A percentile compares a stretch with the other conserved stretches of the same genome.
Evolutionary conservation across 2,329 filamentous ascomycete genomes (phyloP).

Genomic region (Seiridium unicorne): DNA sequence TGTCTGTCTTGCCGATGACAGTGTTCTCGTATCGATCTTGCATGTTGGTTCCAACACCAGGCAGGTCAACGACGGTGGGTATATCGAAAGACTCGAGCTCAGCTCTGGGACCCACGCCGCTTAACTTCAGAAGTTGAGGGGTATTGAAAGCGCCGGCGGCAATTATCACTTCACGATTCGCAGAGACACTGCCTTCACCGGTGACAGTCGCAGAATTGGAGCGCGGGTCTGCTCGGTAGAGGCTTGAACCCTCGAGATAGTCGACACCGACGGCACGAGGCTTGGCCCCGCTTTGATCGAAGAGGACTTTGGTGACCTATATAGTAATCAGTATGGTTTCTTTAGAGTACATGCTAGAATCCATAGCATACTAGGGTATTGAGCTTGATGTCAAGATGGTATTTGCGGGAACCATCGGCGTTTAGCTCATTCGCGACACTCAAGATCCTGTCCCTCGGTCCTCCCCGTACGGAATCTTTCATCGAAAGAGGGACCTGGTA

Average conservation of each 20-base stretch:
- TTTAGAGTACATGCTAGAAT: neutral
- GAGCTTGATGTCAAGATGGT: constrained; percentile 39
- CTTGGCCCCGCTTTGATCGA: constrained; percentile 10
- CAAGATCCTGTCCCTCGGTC: constrained; percentile 48
- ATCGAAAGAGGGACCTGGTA: constrained; percentile 51
- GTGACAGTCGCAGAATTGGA: neutral
- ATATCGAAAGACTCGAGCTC: constrained; percentile 23
- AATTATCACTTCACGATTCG: constrained; percentile 27
- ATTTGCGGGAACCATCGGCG: constrained; percentile 29
- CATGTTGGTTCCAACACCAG: constrained; percentile 31
- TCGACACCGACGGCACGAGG: constrained; percentile 18
- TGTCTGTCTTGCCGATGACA: constrained; percentile 13
- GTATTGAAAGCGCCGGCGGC: constrained; percentile 28
- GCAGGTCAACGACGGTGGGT: constrained; percentile 24
- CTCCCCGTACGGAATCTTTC: constrained; percentile 37
- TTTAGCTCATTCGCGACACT: constrained; percentile 36
- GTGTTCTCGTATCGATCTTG: constrained; percentile 22
- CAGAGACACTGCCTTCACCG: constrained; percentile 7
- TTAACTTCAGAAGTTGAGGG: constrained; percentile 30
- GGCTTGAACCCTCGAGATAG: constrained; percentile 15
- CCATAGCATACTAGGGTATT: constrained; percentile 19
- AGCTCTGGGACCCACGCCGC: constrained; percentile 27
- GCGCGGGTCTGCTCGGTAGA: constrained; percentile 17
- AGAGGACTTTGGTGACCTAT: constrained; percentile 14
- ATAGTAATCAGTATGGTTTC: neutral